These are phyloP conservation scores for Citrullus amarus DNA, from an alignment of 306 rosid genomes.

Conservation along the genomic window DNA sequence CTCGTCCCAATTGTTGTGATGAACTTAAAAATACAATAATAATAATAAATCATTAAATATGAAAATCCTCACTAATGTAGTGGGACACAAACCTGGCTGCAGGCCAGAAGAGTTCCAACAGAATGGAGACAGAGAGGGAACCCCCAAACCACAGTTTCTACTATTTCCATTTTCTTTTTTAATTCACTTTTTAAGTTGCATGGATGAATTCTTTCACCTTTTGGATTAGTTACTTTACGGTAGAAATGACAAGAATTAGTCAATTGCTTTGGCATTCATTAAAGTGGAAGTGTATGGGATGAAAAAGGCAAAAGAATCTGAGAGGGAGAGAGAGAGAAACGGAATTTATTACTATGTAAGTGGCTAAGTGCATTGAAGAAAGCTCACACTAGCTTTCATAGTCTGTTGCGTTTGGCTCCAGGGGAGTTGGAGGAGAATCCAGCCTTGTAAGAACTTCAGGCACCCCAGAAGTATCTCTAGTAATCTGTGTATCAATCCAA, in stretches of 20 bases:
- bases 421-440: constrained; percentile 38
- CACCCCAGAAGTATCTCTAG: constrained; percentile 69
- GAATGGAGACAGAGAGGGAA: not conserved
- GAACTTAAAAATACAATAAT: not conserved
- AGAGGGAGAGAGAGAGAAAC: not conserved
- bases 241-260: not conserved
- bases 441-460: constrained; percentile 92
- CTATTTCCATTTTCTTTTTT: not conserved
- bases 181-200: not conserved
- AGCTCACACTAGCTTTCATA: constrained; percentile 56
- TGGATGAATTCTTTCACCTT: not conserved
- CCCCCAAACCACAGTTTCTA: not conserved
- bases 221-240: not conserved
- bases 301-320: not conserved
- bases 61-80: not conserved
- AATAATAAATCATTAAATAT: not conserved
- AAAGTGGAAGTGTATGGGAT: not conserved
- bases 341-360: not conserved
- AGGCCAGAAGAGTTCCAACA: not conserved
- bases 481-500: constrained; percentile 55
- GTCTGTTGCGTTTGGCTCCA: constrained; percentile 33
- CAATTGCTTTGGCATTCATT: not conserved
- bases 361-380: constrained; percentile 2
- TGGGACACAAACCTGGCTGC: not conserved
- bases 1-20: not conserved